These are phyloP conservation scores for Stentor coeruleus DNA, from an alignment of 73 alveolate genomes.

Conservation along the genomic window DNA sequence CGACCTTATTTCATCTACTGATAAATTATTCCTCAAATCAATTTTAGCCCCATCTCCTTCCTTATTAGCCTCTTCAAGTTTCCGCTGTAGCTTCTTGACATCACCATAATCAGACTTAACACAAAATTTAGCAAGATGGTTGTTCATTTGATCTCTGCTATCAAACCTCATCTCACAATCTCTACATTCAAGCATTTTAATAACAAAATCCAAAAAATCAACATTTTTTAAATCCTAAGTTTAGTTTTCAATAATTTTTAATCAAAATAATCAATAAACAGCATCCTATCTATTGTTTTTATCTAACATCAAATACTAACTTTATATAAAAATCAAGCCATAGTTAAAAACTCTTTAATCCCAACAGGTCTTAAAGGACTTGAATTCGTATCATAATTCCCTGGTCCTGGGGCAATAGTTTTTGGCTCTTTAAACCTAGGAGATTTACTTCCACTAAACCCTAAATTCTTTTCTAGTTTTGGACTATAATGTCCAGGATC, in stretches of 20 bases:
- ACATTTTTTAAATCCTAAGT: no score
- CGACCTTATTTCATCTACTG: not conserved
- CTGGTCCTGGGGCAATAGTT: constrained; percentile 10
- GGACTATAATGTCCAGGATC: constrained; percentile 15
- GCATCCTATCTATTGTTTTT: no score
- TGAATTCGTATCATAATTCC: not conserved
- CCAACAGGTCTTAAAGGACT: constrained; percentile 11
- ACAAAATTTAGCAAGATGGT: constrained; percentile 60
- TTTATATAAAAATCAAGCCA: no score
- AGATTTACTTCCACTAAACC: not conserved
- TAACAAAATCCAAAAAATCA: no score
- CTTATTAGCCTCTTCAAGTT: constrained; percentile 37
- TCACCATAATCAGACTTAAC: constrained; percentile 58
- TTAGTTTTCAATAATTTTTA: no score
- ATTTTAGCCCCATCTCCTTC: constrained; percentile 30
- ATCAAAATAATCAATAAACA: no score
- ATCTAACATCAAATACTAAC: no score
- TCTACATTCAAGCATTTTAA: constrained; percentile 46
- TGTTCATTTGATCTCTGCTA: constrained; percentile 46
- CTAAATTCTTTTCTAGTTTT: not conserved
- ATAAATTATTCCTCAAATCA: constrained; percentile 8
- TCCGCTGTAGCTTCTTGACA: constrained; percentile 39
- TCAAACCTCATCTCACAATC: constrained; percentile 66
- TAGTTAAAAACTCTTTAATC: no score
- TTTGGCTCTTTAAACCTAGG: constrained; percentile 1